phyloP scores from a whole-genome alignment of 306 rosid species.

The Psophocarpus tetragonolobus region DNA sequence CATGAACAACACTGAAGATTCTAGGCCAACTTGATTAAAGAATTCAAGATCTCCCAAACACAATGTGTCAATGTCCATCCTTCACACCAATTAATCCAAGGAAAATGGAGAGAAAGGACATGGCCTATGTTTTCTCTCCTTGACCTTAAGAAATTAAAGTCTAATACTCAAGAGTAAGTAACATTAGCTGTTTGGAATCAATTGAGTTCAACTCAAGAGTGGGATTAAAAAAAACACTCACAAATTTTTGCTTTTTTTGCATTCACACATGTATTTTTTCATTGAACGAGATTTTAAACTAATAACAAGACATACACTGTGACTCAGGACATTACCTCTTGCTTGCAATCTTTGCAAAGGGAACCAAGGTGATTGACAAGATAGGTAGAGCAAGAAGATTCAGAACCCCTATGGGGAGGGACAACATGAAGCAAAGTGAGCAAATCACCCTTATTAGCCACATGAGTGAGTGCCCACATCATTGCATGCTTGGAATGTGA shows the following conservation, averaged over 20 bases:
- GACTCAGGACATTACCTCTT: conserved; percentile 54
- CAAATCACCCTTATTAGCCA: conserved; percentile 71
- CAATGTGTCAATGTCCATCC: background rate
- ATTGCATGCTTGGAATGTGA: conserved; percentile 78
- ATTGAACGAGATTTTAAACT: too few species aligned
- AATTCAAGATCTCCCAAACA: conserved; percentile 43
- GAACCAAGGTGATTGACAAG: conserved; percentile 74
- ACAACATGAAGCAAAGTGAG: conserved; percentile 77
- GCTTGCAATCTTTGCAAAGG: conserved; percentile 76
- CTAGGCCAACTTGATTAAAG: conserved; percentile 16
- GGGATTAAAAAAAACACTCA: too few species aligned
- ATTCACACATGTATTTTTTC: too few species aligned
- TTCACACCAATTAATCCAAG: background rate
- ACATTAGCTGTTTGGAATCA: too few species aligned
- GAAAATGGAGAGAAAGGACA: background rate
- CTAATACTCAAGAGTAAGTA: background rate
- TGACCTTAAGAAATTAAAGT: background rate
- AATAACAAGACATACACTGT: too few species aligned
- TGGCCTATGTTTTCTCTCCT: background rate
- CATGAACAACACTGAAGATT: background rate
- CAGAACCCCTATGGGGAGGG: conserved; percentile 42
- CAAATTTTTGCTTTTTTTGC: too few species aligned
- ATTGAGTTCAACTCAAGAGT: too few species aligned
- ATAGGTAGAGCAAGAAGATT: conserved; percentile 53
- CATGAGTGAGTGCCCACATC: conserved; percentile 88